Percentiles rank a stretch among this genome's conserved stretches.
Evolutionary conservation across 2,329 filamentous ascomycete species (phyloP).

Genomic region (Aspergillus sp.): DNA sequence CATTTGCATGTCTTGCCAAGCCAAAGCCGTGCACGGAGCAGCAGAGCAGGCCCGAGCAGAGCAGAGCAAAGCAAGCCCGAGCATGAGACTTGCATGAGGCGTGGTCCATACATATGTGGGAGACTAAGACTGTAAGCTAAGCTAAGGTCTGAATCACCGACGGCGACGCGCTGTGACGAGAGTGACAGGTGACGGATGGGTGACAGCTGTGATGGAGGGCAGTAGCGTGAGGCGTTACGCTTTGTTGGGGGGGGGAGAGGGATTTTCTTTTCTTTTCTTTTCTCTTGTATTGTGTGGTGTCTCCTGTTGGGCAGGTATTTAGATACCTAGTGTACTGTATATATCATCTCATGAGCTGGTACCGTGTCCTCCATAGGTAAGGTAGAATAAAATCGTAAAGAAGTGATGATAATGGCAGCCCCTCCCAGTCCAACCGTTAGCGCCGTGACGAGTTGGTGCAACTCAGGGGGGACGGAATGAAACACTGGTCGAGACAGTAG

Average conservation of each 20-base stretch:
- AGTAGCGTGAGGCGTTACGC: slow-evolving; percentile 1
- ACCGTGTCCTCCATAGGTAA: too few species aligned
- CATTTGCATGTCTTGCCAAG: not conserved
- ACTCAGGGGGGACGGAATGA: slow-evolving; percentile 11
- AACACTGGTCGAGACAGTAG: slow-evolving; percentile 23
- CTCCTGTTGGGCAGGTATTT: too few species aligned
- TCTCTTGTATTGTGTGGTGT: too few species aligned
- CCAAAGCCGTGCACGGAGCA: not conserved
- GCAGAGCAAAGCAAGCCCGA: not conserved
- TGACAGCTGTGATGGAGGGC: slow-evolving; percentile 2
- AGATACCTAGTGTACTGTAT: too few species aligned
- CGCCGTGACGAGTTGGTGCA: slow-evolving; percentile 8
- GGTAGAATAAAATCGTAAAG: too few species aligned
- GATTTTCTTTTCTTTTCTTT: too few species aligned
- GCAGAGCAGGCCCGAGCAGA: not conserved
- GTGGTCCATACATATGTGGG: too few species aligned
- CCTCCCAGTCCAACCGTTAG: slow-evolving; percentile 3
- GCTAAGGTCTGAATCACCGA: not conserved
- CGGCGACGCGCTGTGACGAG: not conserved
- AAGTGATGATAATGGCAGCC: not conserved
- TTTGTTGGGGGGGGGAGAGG: too few species aligned
- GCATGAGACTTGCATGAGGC: not conserved
- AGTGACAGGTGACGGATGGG: not conserved
- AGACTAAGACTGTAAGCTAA: too few species aligned
- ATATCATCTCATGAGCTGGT: too few species aligned